Conservation (phyloP, 768 basidiomycete species). For the Lentinula raphanica region DNA sequence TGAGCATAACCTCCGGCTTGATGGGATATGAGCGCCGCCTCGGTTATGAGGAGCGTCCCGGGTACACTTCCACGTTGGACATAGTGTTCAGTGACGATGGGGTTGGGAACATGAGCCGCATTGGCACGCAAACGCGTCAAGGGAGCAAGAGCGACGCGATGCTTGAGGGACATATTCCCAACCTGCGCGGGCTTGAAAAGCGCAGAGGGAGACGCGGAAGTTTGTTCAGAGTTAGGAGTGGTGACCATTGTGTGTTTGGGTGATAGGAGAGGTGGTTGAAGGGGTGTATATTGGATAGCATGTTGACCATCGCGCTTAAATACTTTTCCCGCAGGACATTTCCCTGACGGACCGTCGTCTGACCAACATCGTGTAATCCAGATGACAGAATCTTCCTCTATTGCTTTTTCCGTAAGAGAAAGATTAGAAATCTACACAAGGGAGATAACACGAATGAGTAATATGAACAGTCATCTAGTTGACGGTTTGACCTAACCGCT, state of each 20-base stretch:
- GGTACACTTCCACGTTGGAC: constrained; percentile 23
- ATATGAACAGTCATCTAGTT: background rate
- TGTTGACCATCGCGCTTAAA: constrained; percentile 3
- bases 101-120: constrained; percentile 17
- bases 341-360: background rate
- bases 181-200: constrained; percentile 27
- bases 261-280: too few species aligned
- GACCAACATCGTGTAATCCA: background rate
- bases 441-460: background rate
- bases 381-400: background rate
- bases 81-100: constrained; percentile 23
- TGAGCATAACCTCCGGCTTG: constrained; percentile 19
- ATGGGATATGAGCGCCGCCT: constrained; percentile 32
- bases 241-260: background rate
- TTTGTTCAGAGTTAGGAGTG: background rate
- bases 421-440: background rate
- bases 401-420: background rate
- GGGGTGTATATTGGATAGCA: too few species aligned
- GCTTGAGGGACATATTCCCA: constrained; percentile 20
- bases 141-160: constrained; percentile 31
- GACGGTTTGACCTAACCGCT: background rate
- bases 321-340: background rate
- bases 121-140: constrained; percentile 26
- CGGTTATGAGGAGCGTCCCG: constrained; percentile 34
- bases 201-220: background rate